phyloP scores from a whole-genome alignment of 208 protist genomes.

The Crithidia sp. region DNA sequence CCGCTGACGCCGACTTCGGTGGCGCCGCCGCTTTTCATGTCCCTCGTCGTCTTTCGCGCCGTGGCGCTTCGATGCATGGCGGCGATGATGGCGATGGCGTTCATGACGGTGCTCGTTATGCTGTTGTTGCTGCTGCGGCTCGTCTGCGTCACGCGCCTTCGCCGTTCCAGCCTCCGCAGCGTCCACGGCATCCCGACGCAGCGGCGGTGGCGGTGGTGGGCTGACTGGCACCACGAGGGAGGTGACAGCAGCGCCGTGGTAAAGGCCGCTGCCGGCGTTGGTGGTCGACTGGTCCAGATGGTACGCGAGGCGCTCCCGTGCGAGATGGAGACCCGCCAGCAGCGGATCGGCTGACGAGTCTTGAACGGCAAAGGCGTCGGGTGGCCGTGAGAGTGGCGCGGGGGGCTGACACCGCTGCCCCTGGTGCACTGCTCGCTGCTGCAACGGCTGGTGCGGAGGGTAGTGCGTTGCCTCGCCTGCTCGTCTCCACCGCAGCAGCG shows the following conservation, averaged over 20 bases:
- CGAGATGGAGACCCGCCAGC: slow-evolving; percentile 16
- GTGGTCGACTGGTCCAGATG: neutral
- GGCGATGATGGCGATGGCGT: too few species aligned
- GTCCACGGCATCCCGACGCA: slow-evolving; percentile 19
- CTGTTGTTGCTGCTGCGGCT: neutral
- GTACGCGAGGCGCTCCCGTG: slow-evolving; percentile 14
- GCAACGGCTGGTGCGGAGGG: neutral
- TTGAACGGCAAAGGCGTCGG: slow-evolving; percentile 13
- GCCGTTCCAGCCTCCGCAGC: neutral
- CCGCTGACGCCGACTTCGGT: slow-evolving; percentile 11
- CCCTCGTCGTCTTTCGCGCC: neutral
- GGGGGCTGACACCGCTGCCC: neutral
- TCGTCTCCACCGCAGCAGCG: neutral
- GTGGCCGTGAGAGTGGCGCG: neutral
- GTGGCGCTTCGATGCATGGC: too few species aligned
- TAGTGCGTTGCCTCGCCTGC: neutral
- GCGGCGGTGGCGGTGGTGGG: slow-evolving; percentile 4
- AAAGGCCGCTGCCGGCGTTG: neutral
- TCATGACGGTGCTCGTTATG: neutral
- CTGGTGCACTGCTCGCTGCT: neutral
- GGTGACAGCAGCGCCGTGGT: slow-evolving; percentile 20
- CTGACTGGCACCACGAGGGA: slow-evolving; percentile 1
- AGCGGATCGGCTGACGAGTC: slow-evolving; percentile 11
- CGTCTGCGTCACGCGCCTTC: neutral
- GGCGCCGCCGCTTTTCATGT: neutral